Percentiles rank a stretch among this genome's conserved stretches.
phyloP scores from a whole-genome alignment of 257 asterid genomes.

The Penstemon newberryi region DNA sequence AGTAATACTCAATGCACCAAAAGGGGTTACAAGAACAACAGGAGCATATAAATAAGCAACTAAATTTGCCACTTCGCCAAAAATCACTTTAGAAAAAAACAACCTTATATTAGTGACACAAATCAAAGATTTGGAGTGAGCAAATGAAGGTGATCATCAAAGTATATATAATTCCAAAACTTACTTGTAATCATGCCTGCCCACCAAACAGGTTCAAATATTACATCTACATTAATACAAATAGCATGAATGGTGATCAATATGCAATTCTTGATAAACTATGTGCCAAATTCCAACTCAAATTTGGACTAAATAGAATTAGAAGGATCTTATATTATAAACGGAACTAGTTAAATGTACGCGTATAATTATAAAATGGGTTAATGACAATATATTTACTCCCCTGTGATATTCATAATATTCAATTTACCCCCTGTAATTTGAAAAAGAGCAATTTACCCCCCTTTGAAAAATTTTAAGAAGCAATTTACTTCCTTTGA shows the following conservation, averaged over 20 bases:
- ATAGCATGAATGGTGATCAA: constrained; percentile 2
- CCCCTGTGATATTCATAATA: no score
- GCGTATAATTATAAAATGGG: not conserved
- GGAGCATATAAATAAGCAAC: constrained; percentile 92
- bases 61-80: constrained; percentile 81
- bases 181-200: constrained; percentile 86
- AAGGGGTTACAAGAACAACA: constrained; percentile 91
- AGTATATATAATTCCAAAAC: constrained; percentile 27
- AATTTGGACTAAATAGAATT: no score
- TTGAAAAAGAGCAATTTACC: no score
- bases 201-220: constrained; percentile 94
- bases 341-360: not conserved
- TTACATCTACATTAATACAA: constrained; percentile 52
- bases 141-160: not conserved
- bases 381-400: no score
- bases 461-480: no score
- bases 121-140: constrained; percentile 17
- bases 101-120: no score
- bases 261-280: no score
- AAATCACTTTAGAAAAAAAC: constrained; percentile 52
- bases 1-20: constrained; percentile 85
- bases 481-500: no score
- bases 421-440: no score
- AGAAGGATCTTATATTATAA: no score
- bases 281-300: no score